A percentile compares a stretch with the other conserved stretches of the same genome.
Conservation (phyloP, 805 yeast genomes). For the Yarrowia sp. region DNA sequence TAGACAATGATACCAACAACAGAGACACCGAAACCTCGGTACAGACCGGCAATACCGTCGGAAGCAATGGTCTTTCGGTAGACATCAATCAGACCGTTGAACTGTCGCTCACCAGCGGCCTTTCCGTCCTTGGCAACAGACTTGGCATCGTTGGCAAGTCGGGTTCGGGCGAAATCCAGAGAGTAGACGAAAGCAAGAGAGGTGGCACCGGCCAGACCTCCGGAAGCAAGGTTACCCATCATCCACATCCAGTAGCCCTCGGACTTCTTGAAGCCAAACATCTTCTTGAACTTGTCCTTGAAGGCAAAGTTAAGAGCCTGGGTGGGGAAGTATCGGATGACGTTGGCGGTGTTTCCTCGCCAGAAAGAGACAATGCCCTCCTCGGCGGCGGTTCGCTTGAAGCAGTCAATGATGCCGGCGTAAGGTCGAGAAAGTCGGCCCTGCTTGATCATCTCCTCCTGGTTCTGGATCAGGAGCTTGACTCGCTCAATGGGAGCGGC, state of each 20-base stretch:
- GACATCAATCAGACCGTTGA: conserved; percentile 96
- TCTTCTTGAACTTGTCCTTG: conserved; percentile 94
- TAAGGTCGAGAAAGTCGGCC: conserved; percentile 88
- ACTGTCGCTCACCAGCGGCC: conserved; percentile 90
- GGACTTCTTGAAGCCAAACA: conserved; percentile 97
- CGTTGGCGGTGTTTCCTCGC: conserved; percentile 99
- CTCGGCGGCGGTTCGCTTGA: conserved; percentile 90
- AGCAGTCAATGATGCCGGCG: conserved; percentile 91
- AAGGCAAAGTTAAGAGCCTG: conserved; percentile 98
- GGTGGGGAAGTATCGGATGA: conserved; percentile 98
- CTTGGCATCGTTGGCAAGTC: conserved; percentile 86
- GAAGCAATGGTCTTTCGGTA: conserved; percentile 94
- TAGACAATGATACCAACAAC: conserved; percentile 96
- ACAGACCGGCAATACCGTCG: conserved; percentile 97
- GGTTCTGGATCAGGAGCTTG: conserved; percentile 94
- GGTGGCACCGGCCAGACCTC: conserved; percentile 98
- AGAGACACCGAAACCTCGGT: conserved; percentile 99
- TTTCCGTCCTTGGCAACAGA: conserved; percentile 73
- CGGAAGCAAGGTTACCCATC: conserved; percentile 97
- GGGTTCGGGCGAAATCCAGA: conserved; percentile 97
- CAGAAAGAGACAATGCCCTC: conserved; percentile 95
- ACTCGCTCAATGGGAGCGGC: conserved; percentile 98
- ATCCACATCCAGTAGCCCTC: conserved; percentile 94
- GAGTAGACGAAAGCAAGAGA: conserved; percentile 93
- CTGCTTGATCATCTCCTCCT: conserved; percentile 97